These are phyloP conservation scores for Pseudopyricularia cyperi DNA, from an alignment of 2,329 filamentous ascomycete species.

Conservation along the genomic window DNA sequence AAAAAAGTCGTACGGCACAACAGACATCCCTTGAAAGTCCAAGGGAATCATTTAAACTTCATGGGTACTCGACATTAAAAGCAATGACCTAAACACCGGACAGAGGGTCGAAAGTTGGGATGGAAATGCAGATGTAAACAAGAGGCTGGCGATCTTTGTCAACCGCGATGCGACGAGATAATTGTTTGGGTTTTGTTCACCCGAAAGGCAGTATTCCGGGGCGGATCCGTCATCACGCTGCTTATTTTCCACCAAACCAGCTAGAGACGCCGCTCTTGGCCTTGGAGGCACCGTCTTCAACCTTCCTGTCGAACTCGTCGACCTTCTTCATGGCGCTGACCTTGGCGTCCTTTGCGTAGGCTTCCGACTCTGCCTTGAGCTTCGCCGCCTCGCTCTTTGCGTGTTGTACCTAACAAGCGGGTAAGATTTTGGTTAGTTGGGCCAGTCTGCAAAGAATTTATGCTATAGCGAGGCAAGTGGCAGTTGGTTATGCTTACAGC, in stretches of 20 bases:
- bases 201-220: background rate
- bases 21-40: background rate
- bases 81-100: background rate
- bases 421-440: background rate
- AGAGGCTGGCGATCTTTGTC: background rate
- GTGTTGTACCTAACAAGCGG: conserved; percentile 37
- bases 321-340: conserved; percentile 58
- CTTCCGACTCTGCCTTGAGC: conserved; percentile 46
- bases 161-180: background rate
- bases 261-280: conserved; percentile 72
- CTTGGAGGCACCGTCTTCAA: conserved; percentile 66
- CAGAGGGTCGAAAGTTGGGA: background rate
- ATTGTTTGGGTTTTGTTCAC: background rate
- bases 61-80: background rate
- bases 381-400: conserved; percentile 49
- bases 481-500: conserved; percentile 37
- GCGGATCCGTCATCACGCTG: too few species aligned
- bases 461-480: background rate
- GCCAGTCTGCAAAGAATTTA: background rate
- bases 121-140: background rate
- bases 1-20: background rate
- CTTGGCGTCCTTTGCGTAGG: conserved; percentile 49
- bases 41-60: background rate
- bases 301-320: conserved; percentile 70
- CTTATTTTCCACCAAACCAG: conserved; percentile 64